A percentile compares a stretch with the other conserved stretches of the same genome.
Conservation (phyloP, 1,284 basidiomycete species). For the Melampsora larici-populina region DNA sequence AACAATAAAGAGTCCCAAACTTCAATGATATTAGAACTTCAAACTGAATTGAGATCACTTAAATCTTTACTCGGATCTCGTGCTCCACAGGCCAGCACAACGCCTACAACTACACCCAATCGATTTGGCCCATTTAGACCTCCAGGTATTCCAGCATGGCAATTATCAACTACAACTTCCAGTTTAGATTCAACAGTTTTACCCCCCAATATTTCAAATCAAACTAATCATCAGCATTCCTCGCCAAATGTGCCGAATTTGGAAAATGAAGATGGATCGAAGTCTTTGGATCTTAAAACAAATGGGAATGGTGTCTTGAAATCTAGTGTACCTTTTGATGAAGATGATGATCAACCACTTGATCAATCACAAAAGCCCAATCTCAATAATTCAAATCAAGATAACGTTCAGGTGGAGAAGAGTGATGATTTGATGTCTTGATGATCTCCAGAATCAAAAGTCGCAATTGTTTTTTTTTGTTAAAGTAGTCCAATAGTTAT, state of each 20-base stretch:
- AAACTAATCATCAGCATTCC: not conserved
- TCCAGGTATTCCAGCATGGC: slow-evolving; percentile 32
- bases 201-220: not conserved
- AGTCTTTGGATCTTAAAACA: no score
- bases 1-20: slow-evolving; percentile 36
- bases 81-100: slow-evolving; percentile 9
- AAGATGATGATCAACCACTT: not conserved
- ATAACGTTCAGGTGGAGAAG: no score
- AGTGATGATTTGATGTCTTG: no score
- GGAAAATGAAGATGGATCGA: no score
- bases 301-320: no score
- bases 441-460: no score
- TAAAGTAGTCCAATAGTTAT: no score
- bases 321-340: not conserved
- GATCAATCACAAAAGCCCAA: no score
- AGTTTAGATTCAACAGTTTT: not conserved
- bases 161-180: not conserved
- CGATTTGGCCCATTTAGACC: slow-evolving; percentile 14
- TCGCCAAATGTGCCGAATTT: not conserved
- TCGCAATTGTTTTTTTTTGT: no score
- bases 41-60: slow-evolving; percentile 36
- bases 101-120: slow-evolving; percentile 10
- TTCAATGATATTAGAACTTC: slow-evolving; percentile 12
- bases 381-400: no score
- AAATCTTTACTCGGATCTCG: slow-evolving; percentile 25